phyloP scores from a whole-genome alignment of 1,284 basidiomycete species.

The Omphalotus olearius region DNA sequence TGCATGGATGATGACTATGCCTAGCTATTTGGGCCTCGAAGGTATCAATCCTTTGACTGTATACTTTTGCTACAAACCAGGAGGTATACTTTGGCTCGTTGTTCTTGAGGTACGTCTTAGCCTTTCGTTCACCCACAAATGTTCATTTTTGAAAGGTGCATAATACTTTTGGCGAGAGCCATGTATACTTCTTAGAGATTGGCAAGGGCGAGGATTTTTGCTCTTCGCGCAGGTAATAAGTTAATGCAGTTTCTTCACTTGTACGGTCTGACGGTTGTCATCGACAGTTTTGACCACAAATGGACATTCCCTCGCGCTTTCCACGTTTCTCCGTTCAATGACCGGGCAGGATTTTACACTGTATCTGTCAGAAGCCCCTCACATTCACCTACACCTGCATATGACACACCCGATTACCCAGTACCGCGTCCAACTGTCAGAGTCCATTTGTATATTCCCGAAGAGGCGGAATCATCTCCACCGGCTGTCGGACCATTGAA shows the following conservation, averaged over 20 bases:
- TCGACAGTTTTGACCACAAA: conserved; percentile 52
- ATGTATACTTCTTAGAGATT: conserved; percentile 52
- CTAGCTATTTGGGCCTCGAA: conserved; percentile 62
- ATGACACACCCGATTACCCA: not conserved
- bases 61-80: conserved; percentile 60
- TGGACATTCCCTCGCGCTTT: conserved; percentile 74
- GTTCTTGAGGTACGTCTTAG: conserved; percentile 50
- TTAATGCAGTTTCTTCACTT: not conserved
- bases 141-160: conserved; percentile 47
- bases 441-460: conserved; percentile 38
- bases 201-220: conserved; percentile 40
- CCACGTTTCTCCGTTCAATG: conserved; percentile 82
- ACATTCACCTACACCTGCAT: not conserved
- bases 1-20: conserved; percentile 77
- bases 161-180: conserved; percentile 76
- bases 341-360: conserved; percentile 65
- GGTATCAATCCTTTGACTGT: conserved; percentile 76
- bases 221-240: not conserved
- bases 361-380: conserved; percentile 43
- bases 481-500: conserved; percentile 34
- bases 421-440: conserved; percentile 37
- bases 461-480: conserved; percentile 15
- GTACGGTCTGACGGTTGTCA: not conserved
- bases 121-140: not conserved
- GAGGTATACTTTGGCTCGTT: conserved; percentile 38